Percentiles rank a stretch among this genome's conserved stretches.
Evolutionary conservation across 148 eudicot species (phyloP).

Genomic region (Rhododendron vialii): DNA sequence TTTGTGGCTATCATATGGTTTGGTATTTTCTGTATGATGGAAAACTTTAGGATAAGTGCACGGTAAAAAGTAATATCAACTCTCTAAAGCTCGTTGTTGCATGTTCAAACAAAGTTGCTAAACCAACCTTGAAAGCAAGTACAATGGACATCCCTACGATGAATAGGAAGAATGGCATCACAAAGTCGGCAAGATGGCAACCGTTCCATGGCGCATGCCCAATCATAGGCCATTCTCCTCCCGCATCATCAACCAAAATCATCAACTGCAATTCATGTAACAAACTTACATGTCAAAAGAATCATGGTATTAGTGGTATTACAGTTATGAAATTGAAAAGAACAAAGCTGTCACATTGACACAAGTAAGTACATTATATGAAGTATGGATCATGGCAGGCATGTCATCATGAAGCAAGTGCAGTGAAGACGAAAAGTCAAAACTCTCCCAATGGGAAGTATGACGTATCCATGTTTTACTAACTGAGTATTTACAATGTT

Average conservation of each 20-base stretch:
- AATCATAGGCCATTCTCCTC: conserved; percentile 88
- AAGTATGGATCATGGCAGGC: neutral
- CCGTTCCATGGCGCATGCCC: conserved; percentile 94
- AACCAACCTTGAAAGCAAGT: conserved; percentile 73
- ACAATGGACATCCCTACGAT: conserved; percentile 92
- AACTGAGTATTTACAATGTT: neutral
- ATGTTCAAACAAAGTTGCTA: neutral
- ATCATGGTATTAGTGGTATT: neutral
- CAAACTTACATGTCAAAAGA: neutral
- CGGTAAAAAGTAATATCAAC: neutral
- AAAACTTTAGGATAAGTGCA: neutral
- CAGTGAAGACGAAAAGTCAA: neutral
- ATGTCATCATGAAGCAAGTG: neutral
- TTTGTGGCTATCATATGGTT: conserved; percentile 35
- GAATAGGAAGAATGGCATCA: conserved; percentile 94
- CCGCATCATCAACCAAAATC: conserved; percentile 97
- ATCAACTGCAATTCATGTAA: conserved; percentile 51
- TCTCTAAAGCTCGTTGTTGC: neutral
- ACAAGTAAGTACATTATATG: neutral
- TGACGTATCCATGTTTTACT: neutral
- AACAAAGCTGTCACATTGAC: neutral
- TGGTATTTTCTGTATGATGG: conserved; percentile 43
- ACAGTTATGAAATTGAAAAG: neutral
- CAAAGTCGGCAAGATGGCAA: conserved; percentile 87
- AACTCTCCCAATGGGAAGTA: neutral